A percentile compares a stretch with the other conserved stretches of the same genome.
phyloP scores from a whole-genome alignment of 2,329 filamentous ascomycete species.

The Penicillium paneum region DNA sequence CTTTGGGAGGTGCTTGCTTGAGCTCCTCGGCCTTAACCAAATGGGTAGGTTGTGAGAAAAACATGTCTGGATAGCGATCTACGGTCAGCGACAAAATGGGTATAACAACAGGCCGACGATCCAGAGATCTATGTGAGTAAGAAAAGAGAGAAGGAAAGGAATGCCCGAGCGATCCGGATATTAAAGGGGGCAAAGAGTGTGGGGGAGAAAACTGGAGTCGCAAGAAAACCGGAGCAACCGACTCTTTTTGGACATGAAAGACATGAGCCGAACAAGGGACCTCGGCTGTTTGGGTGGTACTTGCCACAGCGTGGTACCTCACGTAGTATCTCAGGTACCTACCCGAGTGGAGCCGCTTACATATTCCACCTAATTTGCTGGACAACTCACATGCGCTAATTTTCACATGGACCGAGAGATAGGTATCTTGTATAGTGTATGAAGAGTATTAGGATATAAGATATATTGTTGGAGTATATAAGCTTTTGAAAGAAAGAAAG shows the following conservation, averaged over 20 bases:
- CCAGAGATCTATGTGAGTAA: not conserved
- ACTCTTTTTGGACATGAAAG: slow-evolving; percentile 14
- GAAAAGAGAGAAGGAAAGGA: slow-evolving; percentile 42
- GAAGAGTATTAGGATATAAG: not conserved
- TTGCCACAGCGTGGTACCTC: not conserved
- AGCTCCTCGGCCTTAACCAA: slow-evolving; percentile 50
- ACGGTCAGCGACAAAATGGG: not conserved
- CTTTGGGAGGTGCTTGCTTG: slow-evolving; percentile 63
- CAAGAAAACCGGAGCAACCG: slow-evolving; percentile 18
- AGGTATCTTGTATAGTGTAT: too few species aligned
- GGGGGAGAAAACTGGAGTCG: slow-evolving; percentile 15
- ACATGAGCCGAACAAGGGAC: slow-evolving; percentile 9
- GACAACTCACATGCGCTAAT: slow-evolving; percentile 13
- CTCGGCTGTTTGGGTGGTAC: slow-evolving; percentile 21
- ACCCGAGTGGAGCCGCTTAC: not conserved
- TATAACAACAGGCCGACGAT: not conserved
- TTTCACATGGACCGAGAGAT: slow-evolving; percentile 17
- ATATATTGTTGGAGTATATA: not conserved
- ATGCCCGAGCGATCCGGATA: slow-evolving; percentile 1
- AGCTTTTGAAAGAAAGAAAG: not conserved
- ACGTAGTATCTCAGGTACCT: slow-evolving; percentile 13
- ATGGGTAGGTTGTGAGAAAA: slow-evolving; percentile 37
- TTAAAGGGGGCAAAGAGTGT: slow-evolving; percentile 11
- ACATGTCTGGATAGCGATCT: slow-evolving; percentile 27
- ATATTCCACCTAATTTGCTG: slow-evolving; percentile 10